Base-by-base conservation (phyloP, 352 stramenopile genomes). In the Globisporangium middletonii region DNA sequence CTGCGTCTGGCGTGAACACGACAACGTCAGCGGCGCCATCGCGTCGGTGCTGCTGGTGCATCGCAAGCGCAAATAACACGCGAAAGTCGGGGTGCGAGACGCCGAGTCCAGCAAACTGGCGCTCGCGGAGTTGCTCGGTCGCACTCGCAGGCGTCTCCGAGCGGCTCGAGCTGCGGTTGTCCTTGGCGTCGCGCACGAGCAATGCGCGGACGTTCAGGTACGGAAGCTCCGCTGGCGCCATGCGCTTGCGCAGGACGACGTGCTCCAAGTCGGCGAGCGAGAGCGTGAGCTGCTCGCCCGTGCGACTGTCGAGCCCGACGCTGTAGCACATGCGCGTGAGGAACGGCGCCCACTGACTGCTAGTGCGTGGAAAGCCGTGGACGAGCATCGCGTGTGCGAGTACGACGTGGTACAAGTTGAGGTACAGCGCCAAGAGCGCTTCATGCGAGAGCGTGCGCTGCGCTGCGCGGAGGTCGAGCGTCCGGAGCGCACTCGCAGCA, bases 211-310 rank as follows among this genome's bases (percentile, higher is more conserved):
- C 54, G 35, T 44, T 50, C 2, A 77, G 23, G 50, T 92, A 73
- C 2, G 82, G 76, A 13, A 92, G 44, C 5, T 77, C 64, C 0
- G 78, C 69, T 8, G 55, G 68, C 5, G 73, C 75, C 46, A 92
- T 61, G 2, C 82, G 77, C 37, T 68, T 73, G 0, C 83, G 79
- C 16, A 93, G 57, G 8, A 93, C 68, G 27, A 87, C 54, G 53
- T 90, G 82, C 54, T 94, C 82, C 23, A 94, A 86, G 46, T 92
- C 84, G 2, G 78, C 82, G 8, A 94, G 67, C 27, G 84, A 92
- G 45, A 94, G 33, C 46, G 54, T 80, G 44, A 79, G 58, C 27
- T 79, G 73, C 26, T 59, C 43, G 9, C n/a, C 30, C 4, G 28
- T 57, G 48, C 2, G 52, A 9, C 23, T 23, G 23, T 44, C 70